Percentiles rank a stretch among this genome's conserved stretches.
Conservation (phyloP, 2,329 filamentous ascomycete genomes). For the Fusarium ramigenum region DNA sequence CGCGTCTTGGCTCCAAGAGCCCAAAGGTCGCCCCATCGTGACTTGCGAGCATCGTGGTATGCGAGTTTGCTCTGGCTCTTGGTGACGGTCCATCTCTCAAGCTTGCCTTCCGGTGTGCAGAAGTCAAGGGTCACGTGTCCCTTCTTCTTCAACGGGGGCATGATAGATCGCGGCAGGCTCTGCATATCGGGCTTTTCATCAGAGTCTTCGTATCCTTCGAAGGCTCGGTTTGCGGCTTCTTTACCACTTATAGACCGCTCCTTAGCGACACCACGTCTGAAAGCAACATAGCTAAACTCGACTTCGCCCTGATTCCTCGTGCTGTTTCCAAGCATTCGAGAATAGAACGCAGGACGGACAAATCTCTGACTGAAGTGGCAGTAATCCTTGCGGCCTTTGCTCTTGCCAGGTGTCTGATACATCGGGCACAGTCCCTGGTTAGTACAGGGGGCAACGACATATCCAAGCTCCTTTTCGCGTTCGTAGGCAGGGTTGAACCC, state of each 20-base stretch:
- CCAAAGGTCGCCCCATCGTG: constrained; percentile 93
- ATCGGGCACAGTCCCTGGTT: constrained; percentile 91
- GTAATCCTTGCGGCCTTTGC: constrained; percentile 82
- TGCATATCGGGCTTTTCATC: constrained; percentile 63
- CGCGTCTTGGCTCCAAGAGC: constrained; percentile 92
- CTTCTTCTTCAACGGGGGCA: constrained; percentile 84
- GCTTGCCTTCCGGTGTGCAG: constrained; percentile 84
- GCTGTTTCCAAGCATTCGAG: constrained; percentile 74
- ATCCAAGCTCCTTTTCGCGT: constrained; percentile 65
- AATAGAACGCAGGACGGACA: constrained; percentile 83
- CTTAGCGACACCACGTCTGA: constrained; percentile 75
- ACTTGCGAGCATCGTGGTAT: constrained; percentile 92
- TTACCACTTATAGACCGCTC: constrained; percentile 56
- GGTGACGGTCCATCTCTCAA: constrained; percentile 95
- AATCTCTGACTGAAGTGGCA: constrained; percentile 93
- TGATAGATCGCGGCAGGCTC: constrained; percentile 79
- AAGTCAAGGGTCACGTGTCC: constrained; percentile 91
- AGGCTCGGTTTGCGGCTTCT: constrained; percentile 71
- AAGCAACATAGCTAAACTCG: constrained; percentile 87
- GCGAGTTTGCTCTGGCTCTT: constrained; percentile 81
- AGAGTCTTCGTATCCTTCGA: constrained; percentile 73
- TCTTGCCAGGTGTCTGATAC: constrained; percentile 77
- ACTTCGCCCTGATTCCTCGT: constrained; percentile 89
- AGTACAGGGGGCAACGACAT: constrained; percentile 81
- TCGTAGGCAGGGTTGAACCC: constrained; percentile 52